Base-by-base conservation (phyloP, 352 stramenopile species). In the Phytopythium delawarense region DNA sequence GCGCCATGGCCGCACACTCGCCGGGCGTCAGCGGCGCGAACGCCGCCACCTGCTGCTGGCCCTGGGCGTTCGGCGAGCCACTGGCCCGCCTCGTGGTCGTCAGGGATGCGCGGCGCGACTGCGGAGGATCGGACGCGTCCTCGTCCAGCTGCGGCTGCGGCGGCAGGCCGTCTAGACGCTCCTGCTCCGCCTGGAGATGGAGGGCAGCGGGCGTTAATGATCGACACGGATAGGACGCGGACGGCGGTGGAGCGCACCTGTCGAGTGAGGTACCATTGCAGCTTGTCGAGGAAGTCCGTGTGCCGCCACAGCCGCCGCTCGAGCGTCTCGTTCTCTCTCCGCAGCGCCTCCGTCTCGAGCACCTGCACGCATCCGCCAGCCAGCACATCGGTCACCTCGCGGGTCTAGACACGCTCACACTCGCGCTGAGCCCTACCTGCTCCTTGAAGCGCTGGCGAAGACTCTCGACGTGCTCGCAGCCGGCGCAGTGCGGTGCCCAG, bases 261-360 rank as follows among this genome's bases (percentile, higher is more conserved):
- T 0, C 61, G 68, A 9, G 50, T n/a, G 3, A 65, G 35, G 25
- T 70, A 52, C 34, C 61, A 52, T 18, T 62, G 58, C 21, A 74
- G 23, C 51, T 69, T 72, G 63, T 76, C 69, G 20, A 69, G 54
- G 45, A 76, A 72, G 46, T 44, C 25, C 2, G 67, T 56, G 28
- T 72, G 72, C 15, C 65, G 21, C 28, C 63, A 64, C n/a, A 76
- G 49, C 34, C 66, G 64, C 18, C 66, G 51, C 34, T 76, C 72
- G 0, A 79, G 66, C 13, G 61, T 56, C 9, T 72, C 63, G 16
- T 67, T 67, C 61, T 79, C 58, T 6, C 21, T 34, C 1, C 62
- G 53, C 1, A 79, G 59, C 37, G 62, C 32, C 42, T 79, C 72
- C 37, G 75, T 76, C 16, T 51, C 45, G 13, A 70, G 28, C 2